Evolutionary conservation across 345 rosid species (phyloP), one percentile per base, ranked within the genome.

Genomic region (Acer saccharum): DNA sequence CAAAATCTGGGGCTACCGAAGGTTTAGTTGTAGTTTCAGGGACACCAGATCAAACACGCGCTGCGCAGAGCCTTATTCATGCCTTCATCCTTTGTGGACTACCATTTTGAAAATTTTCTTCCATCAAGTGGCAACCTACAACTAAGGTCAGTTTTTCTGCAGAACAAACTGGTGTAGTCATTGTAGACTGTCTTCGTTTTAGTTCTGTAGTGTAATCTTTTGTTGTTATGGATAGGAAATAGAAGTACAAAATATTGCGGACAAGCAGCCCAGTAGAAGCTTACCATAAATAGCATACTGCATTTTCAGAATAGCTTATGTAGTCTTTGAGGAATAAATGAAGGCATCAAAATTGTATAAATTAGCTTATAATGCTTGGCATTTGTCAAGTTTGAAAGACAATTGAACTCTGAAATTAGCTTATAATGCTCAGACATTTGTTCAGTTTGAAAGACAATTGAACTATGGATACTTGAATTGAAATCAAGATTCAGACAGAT

Each of bases 51-150:
- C 92, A 93, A 84, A 84, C 86, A 69, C 90, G 82, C 10, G 87
- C 88, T 73, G 95, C 97, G 6, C 92, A 93, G 72, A 88, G 88
- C 81, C 92, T 92, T 52, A 83, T 92, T 65, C 97, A 92, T 74
- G 94, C 92, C 46, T 89, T 89, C 78, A 89, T 90, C 77, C 84
- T 90, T 23, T 87, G 86, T 10, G 93, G 90, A 46, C 87, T 71
- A 76, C 58, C 87, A 74, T 65, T 68, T 12, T 84, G 67, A 75
- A 39, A 55, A 35, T 20, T 35, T 10, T 18, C 63, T 23, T 65
- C 13, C 8, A 27, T 65, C 16, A 71, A 52, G 64, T 10, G 41
- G 76, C 13, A 61, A 73, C n/a, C 57, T 0, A 14, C 12, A 18
- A 27, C 6, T 10, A 61, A 43, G 23, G 68, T 73, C 8, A 44